Percentiles rank a stretch among this genome's conserved stretches.
Conservation (phyloP, 345 rosid species). For the Passiflora organensis region DNA sequence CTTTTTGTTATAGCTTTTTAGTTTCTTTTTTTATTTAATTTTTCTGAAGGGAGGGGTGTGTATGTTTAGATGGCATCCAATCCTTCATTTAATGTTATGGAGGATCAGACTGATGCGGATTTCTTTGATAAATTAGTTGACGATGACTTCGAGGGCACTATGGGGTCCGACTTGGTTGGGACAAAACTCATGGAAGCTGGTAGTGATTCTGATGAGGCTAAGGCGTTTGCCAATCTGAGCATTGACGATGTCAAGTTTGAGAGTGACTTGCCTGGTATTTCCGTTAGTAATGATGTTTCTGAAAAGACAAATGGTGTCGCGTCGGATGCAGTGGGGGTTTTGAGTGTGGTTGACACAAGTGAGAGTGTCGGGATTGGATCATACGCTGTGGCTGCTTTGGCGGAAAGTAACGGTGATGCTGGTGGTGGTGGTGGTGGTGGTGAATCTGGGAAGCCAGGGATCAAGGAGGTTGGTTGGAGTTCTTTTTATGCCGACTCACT, state of each 20-base stretch:
- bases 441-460: slow-evolving; percentile 43
- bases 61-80: slow-evolving; percentile 61
- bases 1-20: background rate
- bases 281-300: slow-evolving; percentile 3
- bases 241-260: slow-evolving; percentile 28
- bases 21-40: no score
- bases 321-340: slow-evolving; percentile 17
- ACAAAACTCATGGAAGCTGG: slow-evolving; percentile 23
- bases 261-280: slow-evolving; percentile 19
- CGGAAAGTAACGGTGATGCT: slow-evolving; percentile 15
- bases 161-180: slow-evolving; percentile 5
- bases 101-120: slow-evolving; percentile 98
- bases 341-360: slow-evolving; percentile 16
- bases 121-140: slow-evolving; percentile 92
- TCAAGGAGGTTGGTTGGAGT: slow-evolving; percentile 86
- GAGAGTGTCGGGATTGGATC: slow-evolving; percentile 24
- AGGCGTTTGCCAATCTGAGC: slow-evolving; percentile 57
- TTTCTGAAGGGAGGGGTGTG: slow-evolving; percentile 1
- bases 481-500: slow-evolving; percentile 61
- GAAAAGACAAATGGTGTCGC: slow-evolving; percentile 9
- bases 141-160: slow-evolving; percentile 40
- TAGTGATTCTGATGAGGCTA: slow-evolving; percentile 50
- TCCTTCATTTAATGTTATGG: slow-evolving; percentile 63
- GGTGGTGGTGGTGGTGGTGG: background rate
- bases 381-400: slow-evolving; percentile 24